These are phyloP conservation scores for Salvia miltiorrhiza DNA, from an alignment of 257 asterid genomes.

Conservation along the genomic window DNA sequence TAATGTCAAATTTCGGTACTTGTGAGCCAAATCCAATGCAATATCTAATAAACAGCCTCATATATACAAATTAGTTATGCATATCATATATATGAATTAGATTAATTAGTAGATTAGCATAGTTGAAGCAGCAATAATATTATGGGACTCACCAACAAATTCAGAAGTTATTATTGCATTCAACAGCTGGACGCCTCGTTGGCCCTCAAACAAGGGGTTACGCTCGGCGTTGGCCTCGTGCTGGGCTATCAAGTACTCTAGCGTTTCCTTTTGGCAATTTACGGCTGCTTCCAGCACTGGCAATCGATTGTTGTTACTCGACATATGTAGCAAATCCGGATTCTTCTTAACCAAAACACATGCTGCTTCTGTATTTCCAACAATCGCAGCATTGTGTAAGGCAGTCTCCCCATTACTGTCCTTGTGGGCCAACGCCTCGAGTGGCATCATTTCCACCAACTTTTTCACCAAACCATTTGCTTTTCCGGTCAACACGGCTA, in stretches of 20 bases:
- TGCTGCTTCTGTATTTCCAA: conserved; percentile 12
- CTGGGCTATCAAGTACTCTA: background rate
- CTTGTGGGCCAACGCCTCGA: background rate
- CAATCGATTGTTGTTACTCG: background rate
- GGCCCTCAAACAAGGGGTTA: background rate
- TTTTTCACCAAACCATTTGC: conserved; percentile 9
- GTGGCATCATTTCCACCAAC: background rate
- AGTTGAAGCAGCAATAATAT: no score
- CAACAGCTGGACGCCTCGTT: background rate
- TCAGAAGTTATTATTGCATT: background rate
- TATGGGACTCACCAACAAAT: background rate
- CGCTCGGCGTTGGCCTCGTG: background rate
- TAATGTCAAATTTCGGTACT: background rate
- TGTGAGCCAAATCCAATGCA: conserved; percentile 15
- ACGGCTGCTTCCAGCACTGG: background rate
- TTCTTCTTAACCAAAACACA: background rate
- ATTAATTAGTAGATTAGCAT: no score
- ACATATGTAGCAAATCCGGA: background rate
- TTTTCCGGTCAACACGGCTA: background rate
- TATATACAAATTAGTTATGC: background rate
- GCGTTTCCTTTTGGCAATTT: background rate
- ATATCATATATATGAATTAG: no score
- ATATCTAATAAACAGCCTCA: background rate
- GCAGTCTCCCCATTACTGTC: background rate
- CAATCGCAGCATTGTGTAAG: background rate